Evolutionary conservation across 2,329 filamentous ascomycete genomes (phyloP), one percentile per base, ranked within the genome.

Genomic region (Grosmannia serpens): DNA sequence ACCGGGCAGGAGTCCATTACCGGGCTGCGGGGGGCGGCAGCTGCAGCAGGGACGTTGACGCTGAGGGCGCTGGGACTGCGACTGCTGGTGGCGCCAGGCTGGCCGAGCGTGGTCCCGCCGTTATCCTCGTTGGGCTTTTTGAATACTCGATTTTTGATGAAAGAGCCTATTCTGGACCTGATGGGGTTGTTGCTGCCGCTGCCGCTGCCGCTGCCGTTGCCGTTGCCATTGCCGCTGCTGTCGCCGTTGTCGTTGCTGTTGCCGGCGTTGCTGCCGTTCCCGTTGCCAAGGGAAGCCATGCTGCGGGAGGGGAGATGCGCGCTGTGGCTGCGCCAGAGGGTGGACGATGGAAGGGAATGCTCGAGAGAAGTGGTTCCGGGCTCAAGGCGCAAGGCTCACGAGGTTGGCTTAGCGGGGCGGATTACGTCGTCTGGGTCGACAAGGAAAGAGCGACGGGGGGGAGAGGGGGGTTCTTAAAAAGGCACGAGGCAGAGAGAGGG

Each of bases 161-260:
- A 20, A 0, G 62, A 62, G 33, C 50, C 58, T 6, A 63, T 33
- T 6, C 62, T n/a, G 1, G 55, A 60, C 29, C 47, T 49, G 24
- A 50, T 35, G 53, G 49, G 33, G 38, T 46, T 51, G 27, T 46
- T 50, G 51, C 49, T 55, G 58, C 38, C 53, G 29, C 47, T 24
- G 50, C 52, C 35, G 24, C 17, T 41, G 26, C 22, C 31, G 44
- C 26, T 31, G 31, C 31, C 31, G 31, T 33, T 33, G 6, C 31
- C 10, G 20, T 2, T 44, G 56, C 41, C 20, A 20, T 31, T 55
- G 52, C 56, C 59, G 1, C 44, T 24, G 41, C 47, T 49, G 24
- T 53, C 46, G 53, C 53, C 33, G 38, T 46, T 51, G 27, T 46
- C 46, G 51, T 53, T 55, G 58, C 38, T 55, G 29, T 51, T 24